Evolutionary conservation across 805 yeast species (phyloP), one percentile per base, ranked within the genome.

Genomic region (Yamadazyma olivae): DNA sequence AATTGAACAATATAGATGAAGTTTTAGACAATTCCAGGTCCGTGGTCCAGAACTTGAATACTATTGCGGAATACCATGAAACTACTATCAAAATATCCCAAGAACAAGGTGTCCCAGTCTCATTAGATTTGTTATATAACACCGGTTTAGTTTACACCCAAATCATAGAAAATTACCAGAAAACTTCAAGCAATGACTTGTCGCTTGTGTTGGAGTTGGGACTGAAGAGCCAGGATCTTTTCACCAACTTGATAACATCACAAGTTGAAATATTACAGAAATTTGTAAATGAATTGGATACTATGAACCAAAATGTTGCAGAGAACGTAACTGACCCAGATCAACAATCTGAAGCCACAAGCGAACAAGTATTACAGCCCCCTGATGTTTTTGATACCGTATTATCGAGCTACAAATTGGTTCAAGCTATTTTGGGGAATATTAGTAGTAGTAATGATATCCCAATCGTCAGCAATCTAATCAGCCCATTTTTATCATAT

Each of bases 141-240:
- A 53, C 68, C 8, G 75, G 69, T 0, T 48, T 75, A 29, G 74
- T 69, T 6, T 71, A 71, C 43, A 64, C 67, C 20, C 79, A 75
- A 42, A 59, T 60, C 7, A 52, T 74, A 25, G 81, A 75, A 35
- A 33, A 41, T 10, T 25, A 15, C 12, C 32, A 17, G 22, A 5
- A 8, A 4, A 4, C 16, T 7, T 6, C 23, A 12, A 9, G 17
- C 6, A 9, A 16, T 27, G 17, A 13, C 7, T 6, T 20, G 6
- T 9, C 30, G 5, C 8, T 18, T 5, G 13, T 26, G 5, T 14
- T 25, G 5, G 24, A 25, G 6, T 13, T 33, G 10, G 17, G 26
- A 4, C 15, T 7, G 5, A 33, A 29, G 29, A 13, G 31, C 5
- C 37, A 36, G 20, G 34, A 27, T 9, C 13, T 43, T 10, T 28